Evolutionary conservation across 768 basidiomycete genomes (phyloP).

Genomic region (Rhizopogon sp.): DNA sequence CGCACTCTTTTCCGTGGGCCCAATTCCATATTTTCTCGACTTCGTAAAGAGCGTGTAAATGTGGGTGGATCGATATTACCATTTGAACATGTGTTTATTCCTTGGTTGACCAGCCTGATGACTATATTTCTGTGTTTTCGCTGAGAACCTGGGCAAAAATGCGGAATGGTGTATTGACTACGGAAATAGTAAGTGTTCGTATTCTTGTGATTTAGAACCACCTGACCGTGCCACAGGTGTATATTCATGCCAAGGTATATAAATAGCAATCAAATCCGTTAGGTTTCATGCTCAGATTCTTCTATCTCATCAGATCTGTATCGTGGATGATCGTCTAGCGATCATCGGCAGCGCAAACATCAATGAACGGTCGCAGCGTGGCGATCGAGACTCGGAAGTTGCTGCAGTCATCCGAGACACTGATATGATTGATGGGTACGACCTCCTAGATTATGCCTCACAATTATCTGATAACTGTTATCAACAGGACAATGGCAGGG

Average conservation of each 20-base stretch:
- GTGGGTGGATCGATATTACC: conserved; percentile 38
- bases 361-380: conserved; percentile 93
- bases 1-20: conserved; percentile 84
- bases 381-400: conserved; percentile 95
- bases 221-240: conserved; percentile 47
- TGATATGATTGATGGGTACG: conserved; percentile 90
- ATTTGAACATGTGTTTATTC: background rate
- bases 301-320: conserved; percentile 37
- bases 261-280: background rate
- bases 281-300: background rate
- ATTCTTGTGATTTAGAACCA: background rate
- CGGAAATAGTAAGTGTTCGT: conserved; percentile 64
- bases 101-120: conserved; percentile 62
- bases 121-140: conserved; percentile 89
- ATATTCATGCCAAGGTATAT: conserved; percentile 79
- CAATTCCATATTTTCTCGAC: conserved; percentile 82
- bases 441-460: background rate
- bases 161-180: conserved; percentile 75
- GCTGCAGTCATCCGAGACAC: conserved; percentile 93
- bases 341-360: conserved; percentile 98
- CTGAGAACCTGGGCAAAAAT: conserved; percentile 93
- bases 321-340: conserved; percentile 91
- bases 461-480: conserved; percentile 1
- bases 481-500: conserved; percentile 82
- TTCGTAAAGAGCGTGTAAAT: conserved; percentile 85